These are phyloP conservation scores for Blastobotrys parvus DNA, from an alignment of 805 yeast species.

Conservation along the genomic window DNA sequence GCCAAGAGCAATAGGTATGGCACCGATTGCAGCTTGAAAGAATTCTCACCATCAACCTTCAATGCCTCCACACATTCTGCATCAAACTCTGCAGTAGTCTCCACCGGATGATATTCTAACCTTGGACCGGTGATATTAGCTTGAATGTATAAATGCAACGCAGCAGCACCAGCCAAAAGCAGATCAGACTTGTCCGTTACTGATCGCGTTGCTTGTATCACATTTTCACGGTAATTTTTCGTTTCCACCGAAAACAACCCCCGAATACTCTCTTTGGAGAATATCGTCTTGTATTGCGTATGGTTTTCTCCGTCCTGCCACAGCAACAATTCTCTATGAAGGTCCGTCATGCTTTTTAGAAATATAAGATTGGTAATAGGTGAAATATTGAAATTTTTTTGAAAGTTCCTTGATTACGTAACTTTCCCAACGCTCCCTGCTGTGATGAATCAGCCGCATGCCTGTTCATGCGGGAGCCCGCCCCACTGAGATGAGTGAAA, in stretches of 20 bases:
- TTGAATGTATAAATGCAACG: slow-evolving; percentile 64
- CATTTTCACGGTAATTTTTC: not conserved
- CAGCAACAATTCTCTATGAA: not conserved
- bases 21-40: slow-evolving; percentile 51
- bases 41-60: slow-evolving; percentile 57
- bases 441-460: too few relatives aligned
- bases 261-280: too few relatives aligned
- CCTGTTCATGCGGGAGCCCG: too few relatives aligned
- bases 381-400: too few relatives aligned
- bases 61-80: slow-evolving; percentile 33
- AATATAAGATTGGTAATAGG: too few relatives aligned
- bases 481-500: too few relatives aligned
- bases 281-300: too few relatives aligned
- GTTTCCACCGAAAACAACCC: too few relatives aligned
- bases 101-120: slow-evolving; percentile 32
- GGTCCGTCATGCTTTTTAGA: not conserved
- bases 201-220: not conserved
- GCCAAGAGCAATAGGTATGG: slow-evolving; percentile 41
- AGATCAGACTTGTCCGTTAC: not conserved
- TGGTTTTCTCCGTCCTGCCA: too few relatives aligned
- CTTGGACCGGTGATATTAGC: slow-evolving; percentile 80
- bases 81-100: slow-evolving; percentile 18
- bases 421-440: too few relatives aligned
- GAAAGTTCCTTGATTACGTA: too few relatives aligned
- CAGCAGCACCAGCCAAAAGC: slow-evolving; percentile 41